A percentile compares a stretch with the other conserved stretches of the same genome.
Evolutionary conservation across 169 alveolate species (phyloP).

Genomic region (Plasmodium coatneyi): DNA sequence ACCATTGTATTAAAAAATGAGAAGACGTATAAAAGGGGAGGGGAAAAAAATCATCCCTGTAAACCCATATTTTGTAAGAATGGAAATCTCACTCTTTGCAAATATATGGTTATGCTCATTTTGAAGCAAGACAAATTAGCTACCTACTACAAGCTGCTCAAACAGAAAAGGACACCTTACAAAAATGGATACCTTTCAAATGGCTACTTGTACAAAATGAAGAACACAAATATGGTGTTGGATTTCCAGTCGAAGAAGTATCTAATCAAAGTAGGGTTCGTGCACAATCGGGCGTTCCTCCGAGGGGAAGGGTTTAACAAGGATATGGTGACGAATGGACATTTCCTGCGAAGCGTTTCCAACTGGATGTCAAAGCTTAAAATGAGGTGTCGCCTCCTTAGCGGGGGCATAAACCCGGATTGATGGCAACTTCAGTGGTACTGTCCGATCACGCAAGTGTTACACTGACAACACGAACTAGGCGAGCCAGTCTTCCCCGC

Average conservation of each 20-base stretch:
- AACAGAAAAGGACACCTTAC: constrained; percentile 9
- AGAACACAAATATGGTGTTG: constrained; percentile 7
- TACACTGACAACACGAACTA: neutral
- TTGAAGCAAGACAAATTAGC: constrained; percentile 22
- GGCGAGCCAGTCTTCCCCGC: neutral
- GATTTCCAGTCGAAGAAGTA: constrained; percentile 19
- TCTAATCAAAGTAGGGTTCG: constrained; percentile 17
- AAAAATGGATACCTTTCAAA: constrained; percentile 47
- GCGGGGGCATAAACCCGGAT: neutral
- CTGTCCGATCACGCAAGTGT: neutral
- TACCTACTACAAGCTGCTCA: neutral
- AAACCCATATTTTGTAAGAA: constrained; percentile 50
- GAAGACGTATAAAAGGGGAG: neutral
- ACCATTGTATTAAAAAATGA: constrained; percentile 8
- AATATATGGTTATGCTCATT: constrained; percentile 36
- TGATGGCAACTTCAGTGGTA: neutral
- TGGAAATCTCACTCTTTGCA: constrained; percentile 17
- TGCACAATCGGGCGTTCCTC: constrained; percentile 24
- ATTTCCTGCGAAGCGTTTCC: constrained; percentile 5
- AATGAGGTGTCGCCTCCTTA: constrained; percentile 6
- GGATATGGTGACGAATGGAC: neutral
- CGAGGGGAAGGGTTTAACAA: constrained; percentile 5
- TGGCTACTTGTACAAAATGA: constrained; percentile 67
- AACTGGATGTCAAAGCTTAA: neutral
- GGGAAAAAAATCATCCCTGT: neutral